Evolutionary conservation across 306 rosid species (phyloP).

Genomic region (Fragaria ananassa): DNA sequence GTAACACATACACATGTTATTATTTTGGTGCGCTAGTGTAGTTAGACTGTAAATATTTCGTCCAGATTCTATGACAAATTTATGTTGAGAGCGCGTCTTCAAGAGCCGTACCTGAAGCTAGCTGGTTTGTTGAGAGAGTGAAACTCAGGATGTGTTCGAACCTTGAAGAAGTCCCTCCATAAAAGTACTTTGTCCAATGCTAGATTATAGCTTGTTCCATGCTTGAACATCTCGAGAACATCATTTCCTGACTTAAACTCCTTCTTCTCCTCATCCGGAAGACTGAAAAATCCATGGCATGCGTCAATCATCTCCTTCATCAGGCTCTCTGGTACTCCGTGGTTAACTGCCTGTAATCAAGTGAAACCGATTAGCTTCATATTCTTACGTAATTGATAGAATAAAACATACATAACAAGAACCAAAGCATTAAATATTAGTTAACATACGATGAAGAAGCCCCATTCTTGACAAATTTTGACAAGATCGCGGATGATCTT

Average conservation of each 20-base stretch:
- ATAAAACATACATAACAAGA: neutral
- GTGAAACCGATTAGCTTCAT: neutral
- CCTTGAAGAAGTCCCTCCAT: constrained; percentile 5
- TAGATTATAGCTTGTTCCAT: neutral
- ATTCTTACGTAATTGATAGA: neutral
- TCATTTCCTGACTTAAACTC: constrained; percentile 1
- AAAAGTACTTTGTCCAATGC: neutral
- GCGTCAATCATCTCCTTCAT: constrained; percentile 33
- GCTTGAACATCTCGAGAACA: neutral
- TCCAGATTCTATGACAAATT: no score
- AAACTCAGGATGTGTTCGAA: neutral
- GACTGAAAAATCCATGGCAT: constrained; percentile 32
- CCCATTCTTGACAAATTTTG: constrained; percentile 49
- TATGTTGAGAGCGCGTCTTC: no score
- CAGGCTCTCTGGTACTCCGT: constrained; percentile 40
- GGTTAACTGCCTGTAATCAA: constrained; percentile 33
- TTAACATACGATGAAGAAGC: constrained; percentile 40
- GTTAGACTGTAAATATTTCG: no score
- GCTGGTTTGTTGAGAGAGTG: neutral
- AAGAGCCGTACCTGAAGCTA: neutral
- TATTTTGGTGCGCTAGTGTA: no score
- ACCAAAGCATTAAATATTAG: no score
- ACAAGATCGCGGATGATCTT: constrained; percentile 24
- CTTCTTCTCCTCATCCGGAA: constrained; percentile 4
- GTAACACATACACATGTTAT: no score